Base-by-base conservation (phyloP, 2,329 filamentous ascomycete genomes). In the Trichocomaceae sp. region DNA sequence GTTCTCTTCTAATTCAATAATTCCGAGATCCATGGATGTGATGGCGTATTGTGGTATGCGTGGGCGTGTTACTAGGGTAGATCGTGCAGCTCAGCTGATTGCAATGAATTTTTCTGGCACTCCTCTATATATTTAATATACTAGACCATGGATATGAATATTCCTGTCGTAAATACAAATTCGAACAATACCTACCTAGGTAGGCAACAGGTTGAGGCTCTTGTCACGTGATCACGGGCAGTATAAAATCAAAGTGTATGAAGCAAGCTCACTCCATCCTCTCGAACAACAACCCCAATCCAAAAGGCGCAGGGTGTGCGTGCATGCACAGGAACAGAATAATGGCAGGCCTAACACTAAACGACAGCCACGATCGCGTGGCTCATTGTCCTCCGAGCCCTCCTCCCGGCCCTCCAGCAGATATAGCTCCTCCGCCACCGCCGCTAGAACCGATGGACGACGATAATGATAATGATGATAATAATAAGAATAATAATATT, bases 401-500 rank as follows among this genome's bases (percentile, higher is more conserved):
- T 19, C 69, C 70, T 54, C 65, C 68, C 57, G 67, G 69, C 33
- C 75, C 76, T 56, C 77, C 76, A 42, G 75, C 74, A 42, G 72
- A 75, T 12, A 49, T 49, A 42, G 72, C 73, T 22, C 73, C 74
- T 54, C 73, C 73, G 13, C 69, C 68, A 41, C 69, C 72, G 17
- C 69, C 69, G 55, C 64, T 68, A 58, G 67, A 70, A 23, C 74
- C 75, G 57, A 76, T 76, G 35, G 74, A 73, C 26, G 72, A 74
- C 5, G 63, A 68, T 56, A 65, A 69, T 52, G 61, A 60, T 57
- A 61, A 61, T 51, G 65, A n/a, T n/a, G n/a, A n/a, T n/a, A n/a
- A n/a, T n/a, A n/a, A n/a, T n/a, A n/a, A n/a, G n/a, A n/a, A n/a
- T n/a, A 65, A 69, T 52, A 61, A 60, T 57, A 61, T 61, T 51